These are phyloP conservation scores for Bretziella fagacearum DNA, from an alignment of 2,329 filamentous ascomycete genomes.

Conservation along the genomic window DNA sequence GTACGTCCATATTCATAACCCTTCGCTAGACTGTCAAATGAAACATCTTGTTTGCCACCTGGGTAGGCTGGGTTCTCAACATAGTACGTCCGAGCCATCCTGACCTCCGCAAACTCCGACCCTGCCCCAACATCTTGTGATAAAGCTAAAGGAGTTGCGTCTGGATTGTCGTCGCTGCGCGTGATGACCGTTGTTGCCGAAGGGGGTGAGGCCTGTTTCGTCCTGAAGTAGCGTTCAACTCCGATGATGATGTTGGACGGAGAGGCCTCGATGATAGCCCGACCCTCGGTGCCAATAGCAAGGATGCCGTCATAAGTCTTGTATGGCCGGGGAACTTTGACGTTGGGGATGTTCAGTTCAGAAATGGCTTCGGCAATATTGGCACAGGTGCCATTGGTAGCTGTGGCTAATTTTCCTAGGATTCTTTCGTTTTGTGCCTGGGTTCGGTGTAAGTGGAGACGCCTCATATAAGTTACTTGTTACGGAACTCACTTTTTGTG, in stretches of 20 bases:
- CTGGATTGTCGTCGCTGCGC: conserved; percentile 34
- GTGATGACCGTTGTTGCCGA: conserved; percentile 62
- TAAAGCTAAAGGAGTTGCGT: too few relatives aligned
- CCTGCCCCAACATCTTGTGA: neutral
- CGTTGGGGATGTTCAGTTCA: conserved; percentile 57
- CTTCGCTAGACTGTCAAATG: conserved; percentile 70
- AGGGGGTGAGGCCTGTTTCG: conserved; percentile 56
- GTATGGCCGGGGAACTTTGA: conserved; percentile 61
- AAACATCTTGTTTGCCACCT: conserved; percentile 67
- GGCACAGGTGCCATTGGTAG: conserved; percentile 53
- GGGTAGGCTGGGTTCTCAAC: conserved; percentile 57
- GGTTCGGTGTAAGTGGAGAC: neutral
- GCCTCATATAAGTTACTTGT: neutral
- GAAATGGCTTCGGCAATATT: conserved; percentile 74
- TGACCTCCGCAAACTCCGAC: conserved; percentile 50
- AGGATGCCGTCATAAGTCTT: conserved; percentile 65
- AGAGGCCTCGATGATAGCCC: conserved; percentile 1
- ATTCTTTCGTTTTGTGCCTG: conserved; percentile 49
- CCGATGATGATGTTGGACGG: conserved; percentile 57
- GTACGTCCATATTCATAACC: conserved; percentile 90
- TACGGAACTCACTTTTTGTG: conserved; percentile 40
- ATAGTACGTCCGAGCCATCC: conserved; percentile 61
- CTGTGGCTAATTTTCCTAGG: conserved; percentile 51
- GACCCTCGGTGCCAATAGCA: conserved; percentile 57
- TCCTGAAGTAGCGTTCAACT: conserved; percentile 81